Conservation (phyloP, 495 filamentous ascomycete species). For the Astrothelium subdiscretum region DNA sequence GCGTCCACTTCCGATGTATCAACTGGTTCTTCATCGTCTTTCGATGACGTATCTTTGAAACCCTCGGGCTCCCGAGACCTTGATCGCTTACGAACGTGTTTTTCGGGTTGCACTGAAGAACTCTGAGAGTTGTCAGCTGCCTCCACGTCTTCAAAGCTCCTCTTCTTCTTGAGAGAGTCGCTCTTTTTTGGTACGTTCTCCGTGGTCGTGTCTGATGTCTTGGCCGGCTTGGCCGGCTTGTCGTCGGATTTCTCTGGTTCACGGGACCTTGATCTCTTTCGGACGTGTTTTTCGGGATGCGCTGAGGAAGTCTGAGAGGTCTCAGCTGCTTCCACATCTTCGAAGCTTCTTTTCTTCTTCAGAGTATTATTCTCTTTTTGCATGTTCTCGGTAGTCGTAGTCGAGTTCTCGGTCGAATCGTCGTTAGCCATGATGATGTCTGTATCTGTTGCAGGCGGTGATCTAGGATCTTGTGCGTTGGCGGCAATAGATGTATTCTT, state of each 20-base stretch:
- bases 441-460: not conserved
- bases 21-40: not conserved
- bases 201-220: not conserved
- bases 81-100: conserved; percentile 28
- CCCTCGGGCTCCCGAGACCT: not conserved
- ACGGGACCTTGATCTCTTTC: conserved; percentile 23
- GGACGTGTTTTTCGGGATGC: conserved; percentile 15
- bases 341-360: conserved; percentile 44
- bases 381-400: not conserved
- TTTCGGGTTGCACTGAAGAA: too few species aligned
- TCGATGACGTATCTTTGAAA: not conserved
- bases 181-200: conserved; percentile 10
- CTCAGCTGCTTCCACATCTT: conserved; percentile 32
- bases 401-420: not conserved
- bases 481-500: conserved; percentile 45
- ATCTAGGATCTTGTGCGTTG: not conserved
- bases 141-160: conserved; percentile 43
- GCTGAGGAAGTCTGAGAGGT: not conserved
- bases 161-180: conserved; percentile 38
- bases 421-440: not conserved
- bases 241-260: not conserved
- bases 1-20: not conserved
- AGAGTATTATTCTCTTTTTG: conserved; percentile 29
- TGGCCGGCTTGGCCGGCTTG: too few species aligned
- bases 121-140: too few species aligned